Conservation (phyloP, 2,329 filamentous ascomycete genomes). For the Trichothecium sympodiale region DNA sequence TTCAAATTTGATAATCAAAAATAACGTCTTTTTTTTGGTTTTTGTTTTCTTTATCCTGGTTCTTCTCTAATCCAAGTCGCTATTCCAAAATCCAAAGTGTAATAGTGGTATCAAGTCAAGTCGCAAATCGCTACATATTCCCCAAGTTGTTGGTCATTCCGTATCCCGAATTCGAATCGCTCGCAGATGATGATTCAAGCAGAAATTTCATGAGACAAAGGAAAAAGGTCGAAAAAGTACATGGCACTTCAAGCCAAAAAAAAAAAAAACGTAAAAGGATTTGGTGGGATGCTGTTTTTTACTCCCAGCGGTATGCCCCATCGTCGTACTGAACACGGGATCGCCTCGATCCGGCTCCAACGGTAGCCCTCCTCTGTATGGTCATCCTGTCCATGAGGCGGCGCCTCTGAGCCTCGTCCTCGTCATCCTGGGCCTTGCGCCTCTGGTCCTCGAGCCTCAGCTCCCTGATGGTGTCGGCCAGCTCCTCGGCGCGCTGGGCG, state of each 20-base stretch:
- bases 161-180: too few relatives aligned
- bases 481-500: slow-evolving; percentile 17
- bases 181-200: too few relatives aligned
- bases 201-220: too few relatives aligned
- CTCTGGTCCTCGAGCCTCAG: slow-evolving; percentile 18
- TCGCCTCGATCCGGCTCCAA: slow-evolving; percentile 23
- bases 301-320: slow-evolving; percentile 28
- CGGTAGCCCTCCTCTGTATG: slow-evolving; percentile 23
- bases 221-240: too few relatives aligned
- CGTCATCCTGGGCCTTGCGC: slow-evolving; percentile 19
- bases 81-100: too few relatives aligned
- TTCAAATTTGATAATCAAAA: too few relatives aligned
- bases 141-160: too few relatives aligned
- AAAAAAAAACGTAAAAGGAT: not conserved
- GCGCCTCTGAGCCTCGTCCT: slow-evolving; percentile 26
- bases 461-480: slow-evolving; percentile 20
- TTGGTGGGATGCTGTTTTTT: slow-evolving; percentile 7
- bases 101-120: too few relatives aligned
- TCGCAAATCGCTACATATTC: too few relatives aligned
- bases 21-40: too few relatives aligned
- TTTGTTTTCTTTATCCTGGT: too few relatives aligned
- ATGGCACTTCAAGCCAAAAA: not conserved
- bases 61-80: too few relatives aligned
- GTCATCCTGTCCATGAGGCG: slow-evolving; percentile 29
- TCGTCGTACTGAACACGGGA: slow-evolving; percentile 25